Evolutionary conservation across 2,329 filamentous ascomycete species (phyloP), one percentile per base, ranked within the genome.

Genomic region (Fusarium nanum): DNA sequence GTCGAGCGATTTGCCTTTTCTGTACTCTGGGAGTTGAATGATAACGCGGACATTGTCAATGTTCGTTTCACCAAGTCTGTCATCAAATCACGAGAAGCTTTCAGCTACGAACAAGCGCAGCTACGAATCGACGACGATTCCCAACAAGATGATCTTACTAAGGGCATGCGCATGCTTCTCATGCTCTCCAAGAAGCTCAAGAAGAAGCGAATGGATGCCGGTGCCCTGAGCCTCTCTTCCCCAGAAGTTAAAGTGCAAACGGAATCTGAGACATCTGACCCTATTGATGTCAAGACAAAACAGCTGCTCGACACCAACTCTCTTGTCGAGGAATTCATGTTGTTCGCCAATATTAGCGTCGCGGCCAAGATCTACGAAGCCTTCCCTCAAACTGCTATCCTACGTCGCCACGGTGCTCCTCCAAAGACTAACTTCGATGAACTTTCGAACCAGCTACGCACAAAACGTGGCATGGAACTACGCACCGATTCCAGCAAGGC

Each of bases 281-380:
- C 96, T 1, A 91, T 97, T 57, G 96, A 98, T 75, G 93, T 99
- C 73, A 94, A 98, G 84, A 97, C 94, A 8, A 99, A 99, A 82
- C 88, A 94, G 75, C 89, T 94, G 54, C 89, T 99, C 40, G 94
- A 96, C 76, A 99, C 96, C 56, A 99, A 98, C 83, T 98, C 95
- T 23, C 88, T 99, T 7, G 97, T 99, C 28, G 96, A 99, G 78
- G 96, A 99, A 79, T 98, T 99, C 86, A 99, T 99, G 96, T 86
- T 99, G 77, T 92, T 98, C 79, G 97, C 96, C 85, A 99, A 99
- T 82, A 94, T 93, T 76, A 95, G 92, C 73, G 97, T 99, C 30
- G 96, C 95, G 9, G 88, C 90, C 71, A 95, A 93, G 80, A 97
- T 97, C 77, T 93, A 97, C 82, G 88, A 92, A 50, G 90, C 94